A percentile compares a stretch with the other conserved stretches of the same genome.
These are phyloP conservation scores for Leccinum arenicola DNA, from an alignment of 768 basidiomycete species.

Conservation along the genomic window DNA sequence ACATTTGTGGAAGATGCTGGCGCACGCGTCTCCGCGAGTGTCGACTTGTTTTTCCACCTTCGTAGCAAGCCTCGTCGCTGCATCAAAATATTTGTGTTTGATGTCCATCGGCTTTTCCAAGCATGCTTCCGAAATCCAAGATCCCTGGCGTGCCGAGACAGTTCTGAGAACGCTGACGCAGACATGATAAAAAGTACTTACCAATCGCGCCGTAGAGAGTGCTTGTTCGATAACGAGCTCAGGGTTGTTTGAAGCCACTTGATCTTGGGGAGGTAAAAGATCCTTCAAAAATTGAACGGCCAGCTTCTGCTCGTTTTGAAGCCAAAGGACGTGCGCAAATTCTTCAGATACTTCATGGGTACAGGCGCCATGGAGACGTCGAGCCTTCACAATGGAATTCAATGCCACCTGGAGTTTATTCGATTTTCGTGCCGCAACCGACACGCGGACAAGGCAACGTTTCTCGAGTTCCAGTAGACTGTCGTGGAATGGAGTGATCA, in stretches of 20 bases:
- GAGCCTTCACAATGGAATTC: conserved; percentile 79
- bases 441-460: conserved; percentile 67
- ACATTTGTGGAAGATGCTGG: conserved; percentile 72
- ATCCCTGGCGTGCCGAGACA: conserved; percentile 52
- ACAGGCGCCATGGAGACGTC: conserved; percentile 48
- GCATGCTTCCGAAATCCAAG: conserved; percentile 88
- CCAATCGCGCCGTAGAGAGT: conserved; percentile 61
- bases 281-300: conserved; percentile 73
- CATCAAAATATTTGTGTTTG: conserved; percentile 63
- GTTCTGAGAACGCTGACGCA: neutral
- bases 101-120: conserved; percentile 77
- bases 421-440: conserved; percentile 63
- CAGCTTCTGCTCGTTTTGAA: conserved; percentile 77
- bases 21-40: conserved; percentile 34
- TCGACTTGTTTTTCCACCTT: conserved; percentile 22
- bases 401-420: conserved; percentile 78
- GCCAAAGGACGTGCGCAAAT: conserved; percentile 89
- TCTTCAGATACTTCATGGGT: conserved; percentile 68
- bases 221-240: conserved; percentile 31
- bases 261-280: conserved; percentile 21
- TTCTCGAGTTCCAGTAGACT: conserved; percentile 61
- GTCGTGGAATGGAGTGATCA: conserved; percentile 52
- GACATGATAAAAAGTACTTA: conserved; percentile 32
- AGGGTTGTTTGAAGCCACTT: conserved; percentile 10
- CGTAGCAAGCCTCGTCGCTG: conserved; percentile 44